Percentiles rank a stretch among this genome's conserved stretches.
Evolutionary conservation across 73 alveolate genomes (phyloP).

Genomic region (Uronychia setigera): DNA sequence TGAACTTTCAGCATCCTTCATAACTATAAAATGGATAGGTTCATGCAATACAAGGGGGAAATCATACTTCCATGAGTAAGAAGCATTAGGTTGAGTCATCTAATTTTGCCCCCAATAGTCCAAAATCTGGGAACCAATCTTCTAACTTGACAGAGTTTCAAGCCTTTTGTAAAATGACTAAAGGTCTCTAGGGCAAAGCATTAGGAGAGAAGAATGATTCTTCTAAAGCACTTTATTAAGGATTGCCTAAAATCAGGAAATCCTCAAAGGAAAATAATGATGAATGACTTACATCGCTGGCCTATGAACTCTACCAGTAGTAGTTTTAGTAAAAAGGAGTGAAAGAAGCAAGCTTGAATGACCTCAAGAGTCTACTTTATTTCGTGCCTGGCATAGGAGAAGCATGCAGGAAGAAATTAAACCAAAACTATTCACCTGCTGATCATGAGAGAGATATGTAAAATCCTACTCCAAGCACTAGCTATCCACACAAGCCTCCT

Average conservation of each 20-base stretch:
- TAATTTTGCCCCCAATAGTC: too few species aligned
- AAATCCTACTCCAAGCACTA: too few species aligned
- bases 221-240: neutral
- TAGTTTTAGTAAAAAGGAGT: neutral
- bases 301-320: neutral
- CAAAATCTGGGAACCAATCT: too few species aligned
- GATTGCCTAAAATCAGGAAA: neutral
- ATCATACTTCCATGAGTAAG: too few species aligned
- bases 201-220: neutral
- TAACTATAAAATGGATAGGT: too few species aligned
- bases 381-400: slow-evolving; percentile 2
- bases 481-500: too few species aligned
- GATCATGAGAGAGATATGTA: neutral
- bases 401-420: neutral
- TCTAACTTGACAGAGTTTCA: neutral
- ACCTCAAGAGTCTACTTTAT: neutral
- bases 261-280: neutral
- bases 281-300: neutral
- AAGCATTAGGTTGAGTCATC: too few species aligned
- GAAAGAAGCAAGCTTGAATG: neutral
- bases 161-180: neutral
- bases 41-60: too few species aligned
- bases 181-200: neutral
- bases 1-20: too few species aligned
- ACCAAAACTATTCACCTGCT: neutral